Percentiles rank a stretch among this genome's conserved stretches.
Conservation (phyloP, 371 early-diverging fungal genomes). For the Parasitella parasitica region DNA sequence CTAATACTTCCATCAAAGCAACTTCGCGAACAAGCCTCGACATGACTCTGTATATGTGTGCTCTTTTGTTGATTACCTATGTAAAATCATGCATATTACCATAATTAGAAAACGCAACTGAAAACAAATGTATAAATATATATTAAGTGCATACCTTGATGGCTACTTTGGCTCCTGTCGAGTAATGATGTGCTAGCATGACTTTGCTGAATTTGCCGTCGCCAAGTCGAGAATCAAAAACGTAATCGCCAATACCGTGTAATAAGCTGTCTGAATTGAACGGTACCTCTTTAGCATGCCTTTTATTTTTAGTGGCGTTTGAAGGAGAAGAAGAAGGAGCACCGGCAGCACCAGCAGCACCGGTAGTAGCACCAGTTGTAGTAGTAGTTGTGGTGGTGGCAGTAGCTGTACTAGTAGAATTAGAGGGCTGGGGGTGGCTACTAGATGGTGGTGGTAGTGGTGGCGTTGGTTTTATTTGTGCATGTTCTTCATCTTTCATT, state of each 20-base stretch:
- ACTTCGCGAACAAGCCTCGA: constrained; percentile 84
- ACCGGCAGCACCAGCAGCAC: neutral
- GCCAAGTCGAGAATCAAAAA: constrained; percentile 76
- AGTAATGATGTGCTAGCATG: constrained; percentile 76
- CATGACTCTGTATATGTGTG: constrained; percentile 78
- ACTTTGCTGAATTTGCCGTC: constrained; percentile 91
- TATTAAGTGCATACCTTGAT: constrained; percentile 46
- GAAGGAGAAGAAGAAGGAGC: constrained; percentile 5
- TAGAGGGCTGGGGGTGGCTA: too few species aligned
- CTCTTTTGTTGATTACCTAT: constrained; percentile 81
- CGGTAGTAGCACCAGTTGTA: neutral
- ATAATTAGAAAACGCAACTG: neutral
- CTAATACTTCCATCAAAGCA: constrained; percentile 81
- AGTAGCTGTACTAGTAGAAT: too few species aligned
- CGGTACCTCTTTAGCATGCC: constrained; percentile 16
- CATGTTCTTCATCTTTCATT: constrained; percentile 8
- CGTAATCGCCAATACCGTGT: constrained; percentile 74
- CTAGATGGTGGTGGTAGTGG: neutral
- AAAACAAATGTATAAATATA: neutral
- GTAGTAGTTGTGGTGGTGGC: neutral
- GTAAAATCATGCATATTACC: constrained; percentile 1
- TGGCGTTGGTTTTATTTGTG: neutral
- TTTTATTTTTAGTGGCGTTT: constrained; percentile 4
- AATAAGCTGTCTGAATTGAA: constrained; percentile 64
- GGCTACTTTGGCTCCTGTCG: constrained; percentile 61